Base-by-base conservation (phyloP, 768 basidiomycete genomes). In the Psilocybe cyanescens region DNA sequence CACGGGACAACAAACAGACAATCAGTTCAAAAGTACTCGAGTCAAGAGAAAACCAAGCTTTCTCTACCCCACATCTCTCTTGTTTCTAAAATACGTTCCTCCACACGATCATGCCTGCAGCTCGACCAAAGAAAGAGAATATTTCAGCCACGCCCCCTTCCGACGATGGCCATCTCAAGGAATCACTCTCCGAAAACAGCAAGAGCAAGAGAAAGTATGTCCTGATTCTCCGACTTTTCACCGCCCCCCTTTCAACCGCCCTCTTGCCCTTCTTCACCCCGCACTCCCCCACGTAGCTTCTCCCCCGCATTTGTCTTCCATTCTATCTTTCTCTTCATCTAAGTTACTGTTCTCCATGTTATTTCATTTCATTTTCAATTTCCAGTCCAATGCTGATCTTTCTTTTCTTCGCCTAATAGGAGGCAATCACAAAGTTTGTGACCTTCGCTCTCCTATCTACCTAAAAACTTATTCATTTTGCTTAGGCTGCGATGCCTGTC, bases 201-300 rank as follows among this genome's bases (percentile, higher is more conserved):
- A 90, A 86, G 79, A 83, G 81, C 78, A 91, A 90, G 81, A 83
- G 89, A 86, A 91, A 91, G 89, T 91, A 78, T 76, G 89, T 85
- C 61, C 59, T 61, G 69, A 72, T 78, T 80, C 74, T 71, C 81
- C 82, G 86, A 85, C 58, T 66, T 83, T 87, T 85, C 79, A 78
- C 86, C 86, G 84, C 70, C 44, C 67, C 70, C 74, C 72, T 72
- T 44, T 74, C 72, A 68, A 67, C 68, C 68, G 41, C 58, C 65
- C 62, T 61, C 70, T 60, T 6, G 61, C 64, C 71, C 74, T 73
- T 72, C 75, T 75, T 75, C 74, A 67, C 74, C 75, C 74, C 76
- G 70, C 79, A 75, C 76, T 75, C 74, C 76, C 74, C 77, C 75
- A 78, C 75, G 66, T 68, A 64, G 68, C 66, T 66, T 68, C 68